Conservation (phyloP, 2,329 filamentous ascomycete genomes). For the Alternaria triticimaculans region DNA sequence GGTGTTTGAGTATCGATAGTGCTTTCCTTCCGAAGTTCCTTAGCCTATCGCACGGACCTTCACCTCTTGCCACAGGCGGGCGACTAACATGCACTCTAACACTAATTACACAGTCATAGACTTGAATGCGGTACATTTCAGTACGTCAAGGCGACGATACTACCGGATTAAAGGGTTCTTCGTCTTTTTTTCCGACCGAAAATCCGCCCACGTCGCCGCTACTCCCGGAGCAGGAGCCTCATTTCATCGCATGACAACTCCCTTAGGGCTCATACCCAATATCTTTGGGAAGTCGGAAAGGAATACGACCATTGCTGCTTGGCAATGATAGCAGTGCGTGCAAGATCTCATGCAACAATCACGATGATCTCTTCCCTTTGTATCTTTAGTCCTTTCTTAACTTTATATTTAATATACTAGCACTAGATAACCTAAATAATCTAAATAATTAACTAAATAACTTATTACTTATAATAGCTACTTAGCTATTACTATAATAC, state of each 20-base stretch:
- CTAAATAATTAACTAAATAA: too few relatives aligned
- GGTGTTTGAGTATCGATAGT: background rate
- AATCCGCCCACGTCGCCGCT: background rate
- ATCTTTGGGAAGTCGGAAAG: background rate
- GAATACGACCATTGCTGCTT: background rate
- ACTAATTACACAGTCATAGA: background rate
- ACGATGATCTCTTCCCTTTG: background rate
- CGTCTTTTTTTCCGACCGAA: background rate
- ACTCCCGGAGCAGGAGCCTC: background rate
- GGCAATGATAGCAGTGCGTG: background rate
- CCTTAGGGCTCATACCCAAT: background rate
- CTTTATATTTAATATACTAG: too few relatives aligned
- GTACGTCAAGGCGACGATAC: background rate
- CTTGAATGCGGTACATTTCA: background rate
- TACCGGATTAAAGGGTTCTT: background rate
- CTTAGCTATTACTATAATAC: too few relatives aligned
- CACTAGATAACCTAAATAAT: too few relatives aligned
- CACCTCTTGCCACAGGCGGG: background rate
- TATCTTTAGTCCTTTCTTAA: too few relatives aligned
- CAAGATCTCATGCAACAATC: background rate
- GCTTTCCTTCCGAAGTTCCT: slow-evolving; percentile 9
- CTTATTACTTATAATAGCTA: too few relatives aligned
- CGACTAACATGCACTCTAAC: background rate
- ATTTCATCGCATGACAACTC: background rate
- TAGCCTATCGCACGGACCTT: slow-evolving; percentile 23